Conservation (phyloP, 2,329 filamentous ascomycete species). For the Diaporthe humulicola region DNA sequence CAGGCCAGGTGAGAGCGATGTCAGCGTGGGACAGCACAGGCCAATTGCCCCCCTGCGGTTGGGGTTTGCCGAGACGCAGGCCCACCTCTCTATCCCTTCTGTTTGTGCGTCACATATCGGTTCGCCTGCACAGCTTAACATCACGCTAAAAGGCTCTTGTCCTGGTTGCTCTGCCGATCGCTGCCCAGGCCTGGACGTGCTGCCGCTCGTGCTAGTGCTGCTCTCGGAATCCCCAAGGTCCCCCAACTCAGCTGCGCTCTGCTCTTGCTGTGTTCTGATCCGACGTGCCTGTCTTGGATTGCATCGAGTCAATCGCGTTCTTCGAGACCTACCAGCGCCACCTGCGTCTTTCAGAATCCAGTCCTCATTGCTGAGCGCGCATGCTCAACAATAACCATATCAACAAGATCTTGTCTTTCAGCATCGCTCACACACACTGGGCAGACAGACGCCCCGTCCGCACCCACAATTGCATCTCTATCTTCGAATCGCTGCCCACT, state of each 20-base stretch:
- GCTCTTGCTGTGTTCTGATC: constrained; percentile 11
- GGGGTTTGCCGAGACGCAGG: constrained; percentile 28
- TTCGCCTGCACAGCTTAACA: background rate
- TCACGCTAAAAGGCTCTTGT: background rate
- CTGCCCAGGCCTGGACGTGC: constrained; percentile 13
- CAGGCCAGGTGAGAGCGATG: background rate
- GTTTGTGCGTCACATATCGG: constrained; percentile 19
- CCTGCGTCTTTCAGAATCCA: constrained; percentile 24
- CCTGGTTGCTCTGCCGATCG: constrained; percentile 13
- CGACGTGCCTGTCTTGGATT: constrained; percentile 18
- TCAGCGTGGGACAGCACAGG: constrained; percentile 27
- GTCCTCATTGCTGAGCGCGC: constrained; percentile 18
- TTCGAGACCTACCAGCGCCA: constrained; percentile 30
- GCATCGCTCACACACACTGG: constrained; percentile 8
- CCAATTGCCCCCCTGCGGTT: constrained; percentile 30
- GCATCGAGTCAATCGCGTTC: constrained; percentile 29
- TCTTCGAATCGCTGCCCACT: constrained; percentile 20
- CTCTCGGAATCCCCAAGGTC: constrained; percentile 25
- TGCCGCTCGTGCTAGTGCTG: background rate
- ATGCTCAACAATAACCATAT: constrained; percentile 20
- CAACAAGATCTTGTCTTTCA: background rate
- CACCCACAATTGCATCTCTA: constrained; percentile 29
- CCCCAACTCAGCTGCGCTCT: constrained; percentile 3
- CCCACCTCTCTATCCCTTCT: constrained; percentile 13
- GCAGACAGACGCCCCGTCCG: constrained; percentile 1